A percentile compares a stretch with the other conserved stretches of the same genome.
phyloP scores from a whole-genome alignment of 1,284 basidiomycete species.

The Sparassis latifolia region DNA sequence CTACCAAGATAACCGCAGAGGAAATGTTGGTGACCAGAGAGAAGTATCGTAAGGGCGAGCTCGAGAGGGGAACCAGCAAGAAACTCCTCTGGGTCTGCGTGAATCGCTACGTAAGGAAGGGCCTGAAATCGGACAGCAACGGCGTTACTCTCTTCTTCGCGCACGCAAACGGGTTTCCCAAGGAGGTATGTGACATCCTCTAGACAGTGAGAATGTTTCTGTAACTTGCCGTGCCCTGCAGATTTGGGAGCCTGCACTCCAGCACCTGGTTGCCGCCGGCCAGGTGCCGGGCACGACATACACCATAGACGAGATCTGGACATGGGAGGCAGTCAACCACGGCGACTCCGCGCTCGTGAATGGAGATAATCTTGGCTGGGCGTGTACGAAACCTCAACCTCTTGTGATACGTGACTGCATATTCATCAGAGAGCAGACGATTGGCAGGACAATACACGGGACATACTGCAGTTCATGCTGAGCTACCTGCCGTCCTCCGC shows the following conservation, averaged over 20 bases:
- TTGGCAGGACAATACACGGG: conserved; percentile 46
- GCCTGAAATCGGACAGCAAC: conserved; percentile 22
- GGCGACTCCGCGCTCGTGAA: conserved; percentile 50
- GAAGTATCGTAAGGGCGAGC: conserved; percentile 19
- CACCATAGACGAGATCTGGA: conserved; percentile 48
- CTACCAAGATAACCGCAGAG: conserved; percentile 14
- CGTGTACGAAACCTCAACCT: conserved; percentile 27
- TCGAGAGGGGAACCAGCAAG: conserved; percentile 12
- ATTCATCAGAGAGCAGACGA: conserved; percentile 27
- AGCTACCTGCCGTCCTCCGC: conserved; percentile 31
- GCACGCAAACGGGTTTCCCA: conserved; percentile 30
- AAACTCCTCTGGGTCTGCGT: conserved; percentile 26
- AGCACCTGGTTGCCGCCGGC: conserved; percentile 17
- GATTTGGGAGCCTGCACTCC: conserved; percentile 29
- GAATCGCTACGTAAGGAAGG: conserved; percentile 25
- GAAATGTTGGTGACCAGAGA: conserved; percentile 17
- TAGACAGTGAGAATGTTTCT: conserved; percentile 42
- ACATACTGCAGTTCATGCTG: conserved; percentile 42
- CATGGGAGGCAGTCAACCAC: conserved; percentile 49
- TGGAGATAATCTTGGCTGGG: conserved; percentile 35
- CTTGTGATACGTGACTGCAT: not conserved
- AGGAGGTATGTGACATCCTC: conserved; percentile 27
- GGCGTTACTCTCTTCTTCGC: conserved; percentile 28
- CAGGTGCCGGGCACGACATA: conserved; percentile 8
- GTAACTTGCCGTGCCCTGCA: conserved; percentile 48